Conservation (phyloP, 805 yeast species). For the Ascoidea asiatica region DNA sequence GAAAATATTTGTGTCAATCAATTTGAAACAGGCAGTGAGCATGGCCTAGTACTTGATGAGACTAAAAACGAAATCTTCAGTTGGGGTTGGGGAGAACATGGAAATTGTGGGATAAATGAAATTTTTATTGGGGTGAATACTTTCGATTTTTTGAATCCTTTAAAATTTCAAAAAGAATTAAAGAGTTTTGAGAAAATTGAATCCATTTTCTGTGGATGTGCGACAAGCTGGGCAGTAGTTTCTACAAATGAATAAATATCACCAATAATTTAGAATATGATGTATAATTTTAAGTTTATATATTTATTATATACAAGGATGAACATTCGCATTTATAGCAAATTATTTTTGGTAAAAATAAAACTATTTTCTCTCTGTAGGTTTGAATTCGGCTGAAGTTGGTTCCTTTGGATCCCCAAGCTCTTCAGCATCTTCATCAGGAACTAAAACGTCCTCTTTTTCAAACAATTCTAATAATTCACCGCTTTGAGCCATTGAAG, state of each 20-base stretch:
- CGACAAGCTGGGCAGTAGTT: background rate
- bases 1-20: conserved; percentile 7
- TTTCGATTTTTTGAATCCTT: background rate
- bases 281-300: background rate
- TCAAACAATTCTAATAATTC: conserved; percentile 80
- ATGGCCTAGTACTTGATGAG: conserved; percentile 37
- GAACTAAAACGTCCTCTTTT: conserved; percentile 62
- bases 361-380: conserved; percentile 5
- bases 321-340: background rate
- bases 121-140: background rate
- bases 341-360: no score
- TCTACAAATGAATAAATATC: background rate
- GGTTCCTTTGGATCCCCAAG: conserved; percentile 5
- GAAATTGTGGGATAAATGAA: conserved; percentile 60
- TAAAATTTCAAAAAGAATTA: background rate
- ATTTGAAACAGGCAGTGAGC: conserved; percentile 71
- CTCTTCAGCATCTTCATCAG: conserved; percentile 50
- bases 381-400: conserved; percentile 7
- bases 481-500: conserved; percentile 84
- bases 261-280: background rate
- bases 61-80: conserved; percentile 30
- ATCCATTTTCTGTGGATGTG: background rate
- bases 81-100: conserved; percentile 99
- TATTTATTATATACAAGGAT: no score
- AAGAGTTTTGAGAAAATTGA: background rate